These are phyloP conservation scores for Euphorbia peplus DNA, from an alignment of 345 rosid species.

Conservation along the genomic window DNA sequence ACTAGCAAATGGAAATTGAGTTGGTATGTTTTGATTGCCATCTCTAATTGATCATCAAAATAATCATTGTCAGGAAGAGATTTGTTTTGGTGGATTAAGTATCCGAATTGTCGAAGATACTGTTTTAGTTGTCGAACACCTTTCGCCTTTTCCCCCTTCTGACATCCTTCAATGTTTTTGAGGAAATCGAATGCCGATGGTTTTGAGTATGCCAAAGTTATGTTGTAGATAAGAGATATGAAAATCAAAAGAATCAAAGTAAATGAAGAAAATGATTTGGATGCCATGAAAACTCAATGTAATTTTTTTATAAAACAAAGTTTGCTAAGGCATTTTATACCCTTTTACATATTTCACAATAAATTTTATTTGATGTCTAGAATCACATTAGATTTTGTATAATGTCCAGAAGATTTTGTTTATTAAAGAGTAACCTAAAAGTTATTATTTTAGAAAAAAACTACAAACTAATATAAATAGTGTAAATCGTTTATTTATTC, in stretches of 20 bases:
- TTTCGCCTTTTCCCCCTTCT: constrained; percentile 28
- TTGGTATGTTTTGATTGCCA: constrained; percentile 37
- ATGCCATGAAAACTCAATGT: constrained; percentile 1
- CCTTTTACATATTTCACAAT: too few relatives aligned
- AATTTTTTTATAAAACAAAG: too few relatives aligned
- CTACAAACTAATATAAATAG: too few relatives aligned
- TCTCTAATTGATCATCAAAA: constrained; percentile 30
- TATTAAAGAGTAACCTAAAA: too few relatives aligned
- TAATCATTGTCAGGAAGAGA: constrained; percentile 17
- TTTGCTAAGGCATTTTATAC: too few relatives aligned
- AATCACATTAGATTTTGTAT: too few relatives aligned
- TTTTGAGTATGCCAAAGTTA: background rate
- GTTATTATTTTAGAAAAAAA: too few relatives aligned
- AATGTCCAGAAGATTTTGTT: too few relatives aligned
- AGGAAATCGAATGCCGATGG: constrained; percentile 21
- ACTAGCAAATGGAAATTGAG: constrained; percentile 18
- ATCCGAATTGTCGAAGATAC: constrained; percentile 31
- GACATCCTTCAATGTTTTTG: constrained; percentile 31
- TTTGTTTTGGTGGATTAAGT: constrained; percentile 16
- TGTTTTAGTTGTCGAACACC: constrained; percentile 30
- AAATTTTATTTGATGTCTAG: too few relatives aligned
- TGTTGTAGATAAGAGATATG: background rate
- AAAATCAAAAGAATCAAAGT: background rate
- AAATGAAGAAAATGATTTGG: background rate
- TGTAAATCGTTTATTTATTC: too few relatives aligned